phyloP scores from a whole-genome alignment of 148 eudicot species.

The Nepenthes mirabilis region DNA sequence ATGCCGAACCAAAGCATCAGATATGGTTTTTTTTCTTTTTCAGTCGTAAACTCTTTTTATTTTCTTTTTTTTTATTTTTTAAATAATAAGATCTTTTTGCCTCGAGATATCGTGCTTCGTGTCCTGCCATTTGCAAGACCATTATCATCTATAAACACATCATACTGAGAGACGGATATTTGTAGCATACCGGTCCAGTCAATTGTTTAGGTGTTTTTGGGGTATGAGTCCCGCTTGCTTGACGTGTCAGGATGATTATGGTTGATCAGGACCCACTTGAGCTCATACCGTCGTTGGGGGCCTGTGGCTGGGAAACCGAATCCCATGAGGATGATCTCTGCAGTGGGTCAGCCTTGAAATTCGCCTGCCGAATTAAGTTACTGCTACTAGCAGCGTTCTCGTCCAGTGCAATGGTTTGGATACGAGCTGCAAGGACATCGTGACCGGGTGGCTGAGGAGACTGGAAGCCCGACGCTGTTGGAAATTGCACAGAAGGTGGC shows the following conservation, averaged over 20 bases:
- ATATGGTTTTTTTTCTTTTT: background rate
- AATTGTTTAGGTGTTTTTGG: no score
- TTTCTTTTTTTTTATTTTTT: background rate
- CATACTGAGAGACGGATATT: background rate
- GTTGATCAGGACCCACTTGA: conserved; percentile 14
- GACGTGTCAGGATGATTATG: no score
- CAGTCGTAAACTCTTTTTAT: background rate
- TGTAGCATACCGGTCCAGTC: background rate
- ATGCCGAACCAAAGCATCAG: background rate
- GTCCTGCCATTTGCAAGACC: conserved; percentile 2
- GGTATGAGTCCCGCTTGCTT: background rate
- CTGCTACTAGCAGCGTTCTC: conserved; percentile 15
- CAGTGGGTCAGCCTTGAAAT: conserved; percentile 10
- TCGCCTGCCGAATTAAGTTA: conserved; percentile 1
- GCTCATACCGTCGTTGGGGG: conserved; percentile 7
- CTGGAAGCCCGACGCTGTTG: conserved; percentile 20
- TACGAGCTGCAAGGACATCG: conserved; percentile 13
- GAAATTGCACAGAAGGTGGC: conserved; percentile 30
- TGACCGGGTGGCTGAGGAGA: conserved; percentile 16
- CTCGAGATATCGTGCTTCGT: background rate
- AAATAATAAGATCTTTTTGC: background rate
- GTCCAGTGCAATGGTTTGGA: conserved; percentile 34
- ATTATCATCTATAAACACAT: conserved; percentile 1
- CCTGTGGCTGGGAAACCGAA: conserved; percentile 11
- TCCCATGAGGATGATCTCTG: conserved; percentile 29